Conservation (phyloP, 225 moss, liverwort and hornwort genomes). For the Bryum argenteum region DNA sequence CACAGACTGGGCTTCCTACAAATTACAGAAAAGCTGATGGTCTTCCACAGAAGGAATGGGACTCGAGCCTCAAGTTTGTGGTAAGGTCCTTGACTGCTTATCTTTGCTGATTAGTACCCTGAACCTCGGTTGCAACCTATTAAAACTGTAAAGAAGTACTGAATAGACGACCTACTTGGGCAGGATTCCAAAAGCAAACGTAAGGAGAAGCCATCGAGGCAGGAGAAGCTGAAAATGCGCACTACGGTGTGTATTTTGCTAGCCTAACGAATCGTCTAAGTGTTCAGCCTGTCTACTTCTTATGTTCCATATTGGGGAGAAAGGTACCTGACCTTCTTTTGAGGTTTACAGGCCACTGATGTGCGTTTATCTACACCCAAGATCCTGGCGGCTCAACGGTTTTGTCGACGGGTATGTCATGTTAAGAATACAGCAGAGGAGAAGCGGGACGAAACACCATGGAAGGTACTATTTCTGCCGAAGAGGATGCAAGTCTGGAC, state of each 20-base stretch:
- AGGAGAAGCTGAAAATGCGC: conserved; percentile 41
- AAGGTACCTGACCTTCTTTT: conserved; percentile 5
- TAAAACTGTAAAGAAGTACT: conserved; percentile 18
- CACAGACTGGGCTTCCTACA: conserved; percentile 49
- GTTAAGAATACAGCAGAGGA: conserved; percentile 30
- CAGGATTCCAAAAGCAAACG: conserved; percentile 28
- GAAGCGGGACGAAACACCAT: conserved; percentile 31
- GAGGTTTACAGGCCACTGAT: conserved; percentile 33
- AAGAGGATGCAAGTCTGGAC: neutral
- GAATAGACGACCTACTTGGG: conserved; percentile 13
- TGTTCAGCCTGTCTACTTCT: neutral
- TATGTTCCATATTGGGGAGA: neutral
- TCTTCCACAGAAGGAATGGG: conserved; percentile 25
- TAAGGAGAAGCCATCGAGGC: conserved; percentile 25
- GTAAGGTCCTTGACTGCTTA: conserved; percentile 18
- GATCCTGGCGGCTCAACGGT: conserved; percentile 34
- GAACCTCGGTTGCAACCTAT: conserved; percentile 8
- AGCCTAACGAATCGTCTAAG: neutral
- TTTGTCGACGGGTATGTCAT: conserved; percentile 23
- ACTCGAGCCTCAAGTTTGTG: conserved; percentile 27
- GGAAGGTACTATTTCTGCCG: conserved; percentile 34
- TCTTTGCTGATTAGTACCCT: neutral
- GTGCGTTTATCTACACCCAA: conserved; percentile 45
- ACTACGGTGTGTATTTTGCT: conserved; percentile 16
- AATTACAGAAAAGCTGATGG: conserved; percentile 44